Base-by-base conservation (phyloP, 805 yeast genomes). In the Candida suzukii region DNA sequence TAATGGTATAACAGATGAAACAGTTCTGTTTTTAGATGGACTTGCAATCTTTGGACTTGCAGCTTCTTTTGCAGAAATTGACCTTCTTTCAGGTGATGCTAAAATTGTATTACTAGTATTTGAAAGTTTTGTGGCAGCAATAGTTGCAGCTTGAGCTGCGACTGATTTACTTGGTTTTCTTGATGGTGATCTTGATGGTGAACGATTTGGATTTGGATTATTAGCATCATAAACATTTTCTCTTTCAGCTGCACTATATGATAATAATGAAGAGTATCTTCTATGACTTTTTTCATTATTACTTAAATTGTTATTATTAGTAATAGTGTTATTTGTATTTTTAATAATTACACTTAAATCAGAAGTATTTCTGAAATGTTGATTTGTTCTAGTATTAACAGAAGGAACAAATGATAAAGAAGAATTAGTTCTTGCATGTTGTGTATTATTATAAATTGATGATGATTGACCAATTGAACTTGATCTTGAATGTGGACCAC, bases 261-360 rank as follows among this genome's bases (percentile, higher is more conserved):
- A 73, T 44, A 78, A 69, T 30, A 80, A 60, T 0, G 86, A 78
- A 0, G 84, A 77, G 44, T 76, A 79, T 46, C 86, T 71, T 51
- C 74, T 73, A 53, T 79, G 84, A 5, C 47, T 36, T 13, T 42
- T 43, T 4, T 37, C 35, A 29, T 22, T 9, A 18, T 20, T 33
- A 19, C 19, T 31, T 10, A 4, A 4, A 5, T 35, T 39, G 11
- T 19, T 31, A 18, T 28, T 39, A 2, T 24, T 30, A 4, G 52
- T 50, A 10, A 53, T 35, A 21, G 29, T 4, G 14, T 26, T 58
- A 22, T 52, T n/a, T n/a, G n/a, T 42, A 26, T 50, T 54, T 14
- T 52, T 41, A 36, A 61, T 61, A 14, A n/a, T n/a, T n/a, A 48
- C 42, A 43, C 68, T 66, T 9, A 61, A 56, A 40, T 71, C 74